Evolutionary conservation across 2,329 filamentous ascomycete species (phyloP), one percentile per base, ranked within the genome.

Genomic region (Endocalyx cinctus): DNA sequence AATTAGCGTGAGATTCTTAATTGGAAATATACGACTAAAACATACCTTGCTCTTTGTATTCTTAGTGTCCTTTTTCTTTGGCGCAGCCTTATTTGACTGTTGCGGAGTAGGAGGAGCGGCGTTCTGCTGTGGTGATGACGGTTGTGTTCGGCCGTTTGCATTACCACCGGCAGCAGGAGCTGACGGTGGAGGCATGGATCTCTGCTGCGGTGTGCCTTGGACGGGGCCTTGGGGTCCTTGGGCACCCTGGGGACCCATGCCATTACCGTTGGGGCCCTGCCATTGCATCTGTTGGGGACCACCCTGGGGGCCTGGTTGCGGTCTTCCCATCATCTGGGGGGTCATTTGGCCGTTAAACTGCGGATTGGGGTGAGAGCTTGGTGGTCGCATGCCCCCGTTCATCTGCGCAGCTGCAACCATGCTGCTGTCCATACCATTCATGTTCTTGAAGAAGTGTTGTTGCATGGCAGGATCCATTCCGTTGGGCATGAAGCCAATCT

Each of bases 21-120:
- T n/a, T n/a, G n/a, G n/a, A n/a, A n/a, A n/a, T n/a, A n/a, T n/a
- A n/a, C n/a, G n/a, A n/a, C n/a, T n/a, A n/a, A n/a, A n/a, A 51
- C 66, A 64, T 73, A 85, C 82, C 79, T 87, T 86, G 37, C 63
- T 68, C 59, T 82, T 84, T 5, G 74, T 67, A 40, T 67, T 72
- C 60, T 82, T 82, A 5, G 63, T 66, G 19, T 79, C 77, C 67
- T 87, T 85, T 73, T 90, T 90, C 60, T 87, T 88, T 1, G 84
- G 82, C 20, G 77, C 79, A 4, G 82, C 62, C 66, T 90, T 90
- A 53, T 79, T 82, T 2, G 68, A 59, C 54, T 87, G 83, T 32
- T 77, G 80, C 2, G 86, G 86, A 4, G 86, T 92, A 2, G 85
- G 85, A 1, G 86, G 85, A 22, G 82, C 82, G 6, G 77, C 72